phyloP scores from a whole-genome alignment of 495 filamentous ascomycete species.

The Penicillium maclennaniae region DNA sequence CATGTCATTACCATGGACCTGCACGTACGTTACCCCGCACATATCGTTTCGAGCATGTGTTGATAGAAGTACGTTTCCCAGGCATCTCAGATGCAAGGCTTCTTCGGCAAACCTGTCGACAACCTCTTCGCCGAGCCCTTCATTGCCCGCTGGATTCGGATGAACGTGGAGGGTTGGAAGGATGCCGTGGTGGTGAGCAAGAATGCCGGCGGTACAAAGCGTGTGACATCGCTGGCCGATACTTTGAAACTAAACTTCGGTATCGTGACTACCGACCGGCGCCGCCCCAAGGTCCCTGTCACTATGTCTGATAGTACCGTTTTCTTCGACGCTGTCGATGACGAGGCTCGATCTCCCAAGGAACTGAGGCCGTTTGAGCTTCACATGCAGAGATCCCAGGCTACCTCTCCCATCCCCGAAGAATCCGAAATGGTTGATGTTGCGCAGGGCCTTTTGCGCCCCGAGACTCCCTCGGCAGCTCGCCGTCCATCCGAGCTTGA shows the following conservation, averaged over 20 bases:
- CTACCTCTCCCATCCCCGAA: constrained; percentile 17
- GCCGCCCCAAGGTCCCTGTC: constrained; percentile 50
- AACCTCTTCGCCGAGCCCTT: constrained; percentile 95
- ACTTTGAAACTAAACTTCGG: constrained; percentile 96
- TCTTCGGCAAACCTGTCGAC: constrained; percentile 97
- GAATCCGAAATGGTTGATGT: constrained; percentile 11
- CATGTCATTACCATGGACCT: constrained; percentile 97
- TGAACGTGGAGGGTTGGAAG: constrained; percentile 81
- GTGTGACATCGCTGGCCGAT: constrained; percentile 95
- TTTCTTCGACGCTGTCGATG: constrained; percentile 46
- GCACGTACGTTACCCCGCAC: constrained; percentile 53
- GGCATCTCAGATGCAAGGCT: constrained; percentile 97
- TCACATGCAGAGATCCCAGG: constrained; percentile 22
- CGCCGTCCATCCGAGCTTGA: constrained; percentile 46
- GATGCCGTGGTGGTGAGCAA: constrained; percentile 96
- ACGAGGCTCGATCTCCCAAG: constrained; percentile 24
- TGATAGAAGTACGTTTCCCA: constrained; percentile 18
- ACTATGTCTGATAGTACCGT: constrained; percentile 66
- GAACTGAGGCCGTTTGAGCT: constrained; percentile 33
- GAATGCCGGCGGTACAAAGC: constrained; percentile 94
- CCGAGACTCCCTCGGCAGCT: constrained; percentile 35
- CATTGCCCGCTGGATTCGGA: constrained; percentile 91
- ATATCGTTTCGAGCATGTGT: not conserved
- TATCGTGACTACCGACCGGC: constrained; percentile 90
- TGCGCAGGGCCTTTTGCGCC: constrained; percentile 20